Evolutionary conservation across 345 rosid species (phyloP), one percentile per base, ranked within the genome.

Genomic region (Sapria himalayana): DNA sequence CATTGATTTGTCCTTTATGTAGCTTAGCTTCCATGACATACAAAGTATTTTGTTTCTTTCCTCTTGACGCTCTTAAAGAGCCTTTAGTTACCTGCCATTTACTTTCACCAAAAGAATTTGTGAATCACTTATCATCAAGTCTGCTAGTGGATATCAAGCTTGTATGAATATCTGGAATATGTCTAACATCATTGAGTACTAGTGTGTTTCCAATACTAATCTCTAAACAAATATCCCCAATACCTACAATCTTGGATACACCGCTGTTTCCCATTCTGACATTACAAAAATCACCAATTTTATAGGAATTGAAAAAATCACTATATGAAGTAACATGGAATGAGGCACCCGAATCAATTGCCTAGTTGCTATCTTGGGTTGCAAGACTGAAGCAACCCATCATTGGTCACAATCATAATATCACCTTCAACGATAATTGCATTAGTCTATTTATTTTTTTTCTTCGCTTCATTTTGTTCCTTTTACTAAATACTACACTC

Each of bases 21-120:
- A 17, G 7, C 19, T 37, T 25, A 1, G 27, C 44, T 18, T 37
- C 1, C 1, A 32, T 38, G 13, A 9, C 1, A 12, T 48, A 48
- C 6, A 48, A 9, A 22, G 7, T 15, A 23, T 15, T 22, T 1
- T 13, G 13, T 17, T 48, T 36, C n/a, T 36, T 37, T 5, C 52
- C 43, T 37, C 15, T 48, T 4, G 36, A 14, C 12, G 29, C 3
- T 9, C 37, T 15, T 13, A 48, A 15, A 7, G 37, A 25, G 3
- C 44, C 5, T 43, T 43, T 27, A 29, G 13, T 44, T 5, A 44
- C 25, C n/a, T 44, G 19, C 25, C 8, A 45, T 15, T 39, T 50
- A 5, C 19, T 14, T 25, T 13, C 29, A 13, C 37, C 2, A 29
- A 38, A 49, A 2, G 37, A 12, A 4, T 37, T 48, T 3, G 7